Evolutionary conservation across 164 flowering plant species (phyloP), one percentile per base, ranked within the genome.

Genomic region (Macadamia integrifolia): DNA sequence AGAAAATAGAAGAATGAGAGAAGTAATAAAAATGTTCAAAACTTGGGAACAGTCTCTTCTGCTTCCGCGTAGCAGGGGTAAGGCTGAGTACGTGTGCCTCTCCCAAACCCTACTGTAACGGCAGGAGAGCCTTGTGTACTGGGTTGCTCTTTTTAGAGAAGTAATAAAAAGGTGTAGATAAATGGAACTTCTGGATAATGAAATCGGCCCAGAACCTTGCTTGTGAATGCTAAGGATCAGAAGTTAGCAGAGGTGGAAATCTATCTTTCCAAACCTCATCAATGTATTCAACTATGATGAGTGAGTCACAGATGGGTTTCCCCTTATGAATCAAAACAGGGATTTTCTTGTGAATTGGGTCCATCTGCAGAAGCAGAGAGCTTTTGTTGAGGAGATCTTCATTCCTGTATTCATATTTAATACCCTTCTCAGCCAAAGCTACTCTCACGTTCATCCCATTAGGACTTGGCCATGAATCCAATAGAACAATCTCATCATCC

Each of bases 361-460:
- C 74, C 71, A 71, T 68, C 52, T 71, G 42, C 48, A 71, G 28
- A 28, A 77, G 74, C 6, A 71, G 35, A 17, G 69, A 23, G 18
- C 76, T 69, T 60, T 74, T 74, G 6, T 77, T 44, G 35, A 72
- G 12, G 49, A 35, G 40, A 35, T 71, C 57, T 23, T 74, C 71
- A 8, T 81, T 78, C 14, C 30, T 73, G 74, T 71, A 75, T 30
- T 79, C 77, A 28, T 77, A 79, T 32, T 73, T 14, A 11, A 82
- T 58, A 1, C 75, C 79, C 60, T 79, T 82, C 48, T 71, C 76
- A 6, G 67, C 78, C 29, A 79, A 52, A 6, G 85, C 81, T 3
- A 77, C 60, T 72, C 74, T 75, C 13, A 59, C 83, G 64, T 81
- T 75, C 77, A 72, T 73, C 13, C 81, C 82, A 64, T 69, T 79